Base-by-base conservation (phyloP, 495 filamentous ascomycete genomes). In the Podospora tetraspora region DNA sequence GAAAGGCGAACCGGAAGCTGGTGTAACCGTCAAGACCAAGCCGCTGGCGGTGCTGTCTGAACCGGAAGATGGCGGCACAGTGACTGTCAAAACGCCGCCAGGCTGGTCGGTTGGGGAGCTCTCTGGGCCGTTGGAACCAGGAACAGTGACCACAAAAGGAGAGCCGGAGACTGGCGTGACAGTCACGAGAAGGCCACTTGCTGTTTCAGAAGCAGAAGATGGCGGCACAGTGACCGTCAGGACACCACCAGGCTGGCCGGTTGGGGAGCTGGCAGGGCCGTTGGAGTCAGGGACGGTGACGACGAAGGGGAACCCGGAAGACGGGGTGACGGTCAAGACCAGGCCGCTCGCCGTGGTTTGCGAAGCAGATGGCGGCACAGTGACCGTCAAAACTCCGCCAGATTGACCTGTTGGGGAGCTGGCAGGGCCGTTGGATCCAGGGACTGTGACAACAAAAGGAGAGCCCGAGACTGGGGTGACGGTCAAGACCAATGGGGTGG, bases 121-220 rank as follows among this genome's bases (percentile, higher is more conserved):
- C 32, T 58, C 21, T 23, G 57, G 16, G 59, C 34, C 60, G 27
- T 24, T 60, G 24, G 56, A 27, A 3, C 24, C 37, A 11, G 67
- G 30, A 11, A 67, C 24, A 1, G 63, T 66, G 58, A 71, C 62
- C 21, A 71, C 62, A 66, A 69, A 22, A 4, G 69, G 62, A n/a
- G 67, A 57, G 4, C 70, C 70, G 13, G 68, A 67, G 21, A 8
- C 12, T 3, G 70, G 70, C 3, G 67, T 71, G n/a, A 71, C 61
- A 4, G 70, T 71, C 12, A 61, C 16, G 24, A 52, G 5, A 0
- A 52, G 6, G 16, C 43, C 19, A 19, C 43, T 52, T 8, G 43
- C 19, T 8, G 43, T 52, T 19, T 52, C 6, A 19, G 43, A 52
- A 7, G 1, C 43, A n/a, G 43, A 52, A n/a, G 43, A 52, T 52